Evolutionary conservation across 371 early-diverging fungal species (phyloP).

Genomic region (Mortierella sp.): DNA sequence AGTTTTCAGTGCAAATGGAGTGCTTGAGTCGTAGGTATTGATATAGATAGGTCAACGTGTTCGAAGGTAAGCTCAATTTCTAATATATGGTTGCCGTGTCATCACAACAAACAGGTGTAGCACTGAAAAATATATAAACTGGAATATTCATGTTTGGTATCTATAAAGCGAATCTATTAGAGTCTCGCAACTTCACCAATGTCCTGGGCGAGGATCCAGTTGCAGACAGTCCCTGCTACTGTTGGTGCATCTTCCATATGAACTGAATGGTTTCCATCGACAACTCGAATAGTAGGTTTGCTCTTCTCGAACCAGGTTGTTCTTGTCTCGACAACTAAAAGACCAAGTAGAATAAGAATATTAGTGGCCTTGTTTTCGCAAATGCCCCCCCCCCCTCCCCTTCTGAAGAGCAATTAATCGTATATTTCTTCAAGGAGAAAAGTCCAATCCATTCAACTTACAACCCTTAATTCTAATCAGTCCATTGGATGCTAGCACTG

Average conservation of each 20-base stretch:
- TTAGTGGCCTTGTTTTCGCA: not conserved
- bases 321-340: constrained; percentile 9
- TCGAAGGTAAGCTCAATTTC: no score
- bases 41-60: no score
- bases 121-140: no score
- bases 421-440: not conserved
- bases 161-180: no score
- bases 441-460: not conserved
- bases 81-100: no score
- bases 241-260: constrained; percentile 38
- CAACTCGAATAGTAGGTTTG: constrained; percentile 13
- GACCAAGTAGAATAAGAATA: not conserved
- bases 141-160: no score
- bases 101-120: no score
- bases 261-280: constrained; percentile 31
- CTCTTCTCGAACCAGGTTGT: constrained; percentile 16
- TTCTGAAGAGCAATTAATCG: not conserved
- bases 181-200: constrained; percentile 10
- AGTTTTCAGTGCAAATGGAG: no score
- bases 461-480: constrained; percentile 8
- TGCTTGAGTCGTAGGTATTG: no score
- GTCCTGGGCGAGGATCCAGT: constrained; percentile 30
- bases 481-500: constrained; percentile 24
- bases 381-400: not conserved
- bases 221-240: constrained; percentile 16